Evolutionary conservation across 805 yeast genomes (phyloP).

Genomic region (Saccharomycopsis capsularis): DNA sequence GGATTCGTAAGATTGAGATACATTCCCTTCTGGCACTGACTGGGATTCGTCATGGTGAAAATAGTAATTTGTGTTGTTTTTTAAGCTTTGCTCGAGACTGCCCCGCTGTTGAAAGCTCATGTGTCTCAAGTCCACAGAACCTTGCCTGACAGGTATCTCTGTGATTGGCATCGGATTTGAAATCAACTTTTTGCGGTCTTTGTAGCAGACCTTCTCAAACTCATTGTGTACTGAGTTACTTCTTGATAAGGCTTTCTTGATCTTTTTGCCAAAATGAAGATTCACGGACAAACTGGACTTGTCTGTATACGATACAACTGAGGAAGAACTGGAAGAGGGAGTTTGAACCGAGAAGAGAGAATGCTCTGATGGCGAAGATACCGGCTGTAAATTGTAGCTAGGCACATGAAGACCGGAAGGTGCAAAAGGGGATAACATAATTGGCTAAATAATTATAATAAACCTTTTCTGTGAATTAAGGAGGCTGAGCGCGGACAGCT

Average conservation of each 20-base stretch:
- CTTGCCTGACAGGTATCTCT: constrained; percentile 18
- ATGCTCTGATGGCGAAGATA: constrained; percentile 18
- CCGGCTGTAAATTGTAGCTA: constrained; percentile 14
- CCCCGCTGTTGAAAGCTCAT: background rate
- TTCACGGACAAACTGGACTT: background rate
- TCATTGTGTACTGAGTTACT: constrained; percentile 11
- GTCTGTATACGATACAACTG: constrained; percentile 2
- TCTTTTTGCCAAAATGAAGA: constrained; percentile 11
- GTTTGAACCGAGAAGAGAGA: constrained; percentile 20
- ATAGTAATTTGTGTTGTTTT: constrained; percentile 16
- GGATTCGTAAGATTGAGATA: background rate
- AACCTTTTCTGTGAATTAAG: too few species aligned
- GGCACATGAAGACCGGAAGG: background rate
- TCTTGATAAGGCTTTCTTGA: constrained; percentile 20
- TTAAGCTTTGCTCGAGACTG: constrained; percentile 5
- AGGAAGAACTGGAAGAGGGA: constrained; percentile 11
- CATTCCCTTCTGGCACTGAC: background rate
- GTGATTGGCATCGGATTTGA: constrained; percentile 22
- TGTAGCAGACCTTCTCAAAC: background rate
- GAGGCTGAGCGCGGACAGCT: too few species aligned
- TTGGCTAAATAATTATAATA: too few species aligned
- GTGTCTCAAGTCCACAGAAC: constrained; percentile 17
- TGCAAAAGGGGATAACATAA: too few species aligned
- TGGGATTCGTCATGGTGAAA: constrained; percentile 13
- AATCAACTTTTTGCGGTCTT: constrained; percentile 3